Evolutionary conservation across 148 eudicot genomes (phyloP).

Genomic region (Gaultheria prostrata): DNA sequence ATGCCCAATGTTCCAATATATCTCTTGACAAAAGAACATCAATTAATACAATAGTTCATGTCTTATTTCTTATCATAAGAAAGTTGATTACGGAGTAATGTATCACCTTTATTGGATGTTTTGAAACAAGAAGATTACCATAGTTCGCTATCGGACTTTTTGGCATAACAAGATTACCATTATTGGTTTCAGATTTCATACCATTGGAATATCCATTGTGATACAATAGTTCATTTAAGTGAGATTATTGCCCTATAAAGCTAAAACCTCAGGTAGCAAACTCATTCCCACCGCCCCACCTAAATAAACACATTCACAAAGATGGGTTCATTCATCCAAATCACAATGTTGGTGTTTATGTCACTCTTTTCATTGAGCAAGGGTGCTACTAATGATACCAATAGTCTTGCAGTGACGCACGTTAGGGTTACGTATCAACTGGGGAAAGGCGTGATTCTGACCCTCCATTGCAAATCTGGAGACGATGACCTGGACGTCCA

Average conservation of each 20-base stretch:
- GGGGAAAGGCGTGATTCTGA: not conserved
- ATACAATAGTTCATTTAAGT: not conserved
- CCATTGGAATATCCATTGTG: not conserved
- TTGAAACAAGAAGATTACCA: not conserved
- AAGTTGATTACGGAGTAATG: not conserved
- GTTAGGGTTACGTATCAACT: not conserved
- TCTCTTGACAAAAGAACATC: not conserved
- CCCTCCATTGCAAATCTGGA: slow-evolving; percentile 2
- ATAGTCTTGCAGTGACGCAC: not conserved
- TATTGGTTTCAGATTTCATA: not conserved
- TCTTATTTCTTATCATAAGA: not conserved
- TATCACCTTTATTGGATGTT: not conserved
- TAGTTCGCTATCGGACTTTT: too few relatives aligned
- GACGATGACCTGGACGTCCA: slow-evolving; percentile 1
- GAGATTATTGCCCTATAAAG: not conserved
- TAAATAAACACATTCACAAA: not conserved
- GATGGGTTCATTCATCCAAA: not conserved
- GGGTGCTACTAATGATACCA: not conserved
- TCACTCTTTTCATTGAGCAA: not conserved
- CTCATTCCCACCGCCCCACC: not conserved
- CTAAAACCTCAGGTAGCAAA: not conserved
- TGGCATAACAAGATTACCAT: not conserved
- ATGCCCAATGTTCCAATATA: not conserved
- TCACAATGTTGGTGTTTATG: not conserved
- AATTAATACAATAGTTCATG: too few relatives aligned